Conservation (phyloP, 257 asterid genomes). For the Coffea canephora region DNA sequence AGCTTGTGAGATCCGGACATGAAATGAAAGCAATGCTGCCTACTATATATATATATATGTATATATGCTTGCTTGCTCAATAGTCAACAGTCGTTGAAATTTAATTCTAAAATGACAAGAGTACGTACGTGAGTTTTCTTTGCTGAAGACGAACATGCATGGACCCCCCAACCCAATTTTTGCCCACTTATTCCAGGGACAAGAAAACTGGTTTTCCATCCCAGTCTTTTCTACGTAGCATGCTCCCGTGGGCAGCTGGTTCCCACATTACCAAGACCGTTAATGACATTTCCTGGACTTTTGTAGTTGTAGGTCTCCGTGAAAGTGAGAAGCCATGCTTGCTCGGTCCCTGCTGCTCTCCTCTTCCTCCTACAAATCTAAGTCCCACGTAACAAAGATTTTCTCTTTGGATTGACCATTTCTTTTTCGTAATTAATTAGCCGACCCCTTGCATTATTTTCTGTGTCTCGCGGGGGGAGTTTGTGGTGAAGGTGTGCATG, state of each 20-base stretch:
- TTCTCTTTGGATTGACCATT: background rate
- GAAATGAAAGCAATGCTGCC: conserved; percentile 42
- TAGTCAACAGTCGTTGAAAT: background rate
- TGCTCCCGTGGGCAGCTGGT: conserved; percentile 7
- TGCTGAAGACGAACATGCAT: background rate
- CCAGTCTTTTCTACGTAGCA: conserved; percentile 11
- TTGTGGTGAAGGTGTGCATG: background rate
- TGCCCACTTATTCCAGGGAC: conserved; percentile 26
- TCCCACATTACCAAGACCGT: conserved; percentile 12
- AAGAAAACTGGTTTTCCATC: conserved; percentile 19
- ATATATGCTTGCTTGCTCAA: too few relatives aligned
- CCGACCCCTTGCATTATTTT: background rate
- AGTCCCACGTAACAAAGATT: conserved; percentile 15
- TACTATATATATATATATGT: conserved; percentile 9
- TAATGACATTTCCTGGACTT: conserved; percentile 27
- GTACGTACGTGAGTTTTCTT: conserved; percentile 9
- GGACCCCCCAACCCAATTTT: conserved; percentile 15
- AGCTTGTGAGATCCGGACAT: conserved; percentile 30
- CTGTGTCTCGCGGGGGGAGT: background rate
- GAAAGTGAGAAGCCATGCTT: conserved; percentile 16
- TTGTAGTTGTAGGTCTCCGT: conserved; percentile 1
- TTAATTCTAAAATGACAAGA: background rate
- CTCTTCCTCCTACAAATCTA: conserved; percentile 36
- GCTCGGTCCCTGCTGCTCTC: conserved; percentile 22
- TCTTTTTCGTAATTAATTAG: background rate